phyloP scores from a whole-genome alignment of 1,284 basidiomycete species.

The Puccinia horiana region DNA sequence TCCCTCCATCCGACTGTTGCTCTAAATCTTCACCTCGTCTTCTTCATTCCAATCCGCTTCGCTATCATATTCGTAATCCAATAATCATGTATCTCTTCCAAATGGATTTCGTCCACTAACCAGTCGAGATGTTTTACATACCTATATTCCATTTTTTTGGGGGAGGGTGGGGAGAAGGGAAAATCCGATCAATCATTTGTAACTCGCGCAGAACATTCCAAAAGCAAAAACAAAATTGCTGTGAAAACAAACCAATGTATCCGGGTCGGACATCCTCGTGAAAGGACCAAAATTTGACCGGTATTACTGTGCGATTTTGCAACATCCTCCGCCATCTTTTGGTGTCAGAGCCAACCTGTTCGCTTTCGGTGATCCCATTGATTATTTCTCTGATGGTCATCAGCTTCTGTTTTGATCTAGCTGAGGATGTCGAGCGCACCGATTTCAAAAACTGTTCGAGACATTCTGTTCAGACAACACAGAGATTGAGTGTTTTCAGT shows the following conservation, averaged over 20 bases:
- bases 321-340: constrained; percentile 41
- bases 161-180: not conserved
- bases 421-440: not conserved
- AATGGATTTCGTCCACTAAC: constrained; percentile 76
- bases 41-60: constrained; percentile 45
- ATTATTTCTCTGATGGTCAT: constrained; percentile 34
- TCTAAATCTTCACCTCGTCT: constrained; percentile 63
- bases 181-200: not conserved
- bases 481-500: not conserved
- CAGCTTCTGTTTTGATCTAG: constrained; percentile 18
- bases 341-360: constrained; percentile 26
- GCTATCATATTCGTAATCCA: constrained; percentile 76
- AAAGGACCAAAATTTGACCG: constrained; percentile 33
- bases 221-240: not conserved
- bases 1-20: constrained; percentile 72
- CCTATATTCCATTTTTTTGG: constrained; percentile 52
- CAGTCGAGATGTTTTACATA: constrained; percentile 70
- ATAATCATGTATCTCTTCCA: constrained; percentile 67
- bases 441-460: constrained; percentile 37
- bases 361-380: constrained; percentile 38
- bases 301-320: constrained; percentile 25
- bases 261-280: constrained; percentile 47
- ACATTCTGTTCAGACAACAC: not conserved
- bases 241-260: constrained; percentile 31
- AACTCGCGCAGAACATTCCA: not conserved